Percentiles rank a stretch among this genome's conserved stretches.
These are phyloP conservation scores for Myxozyma vanderwaltii DNA, from an alignment of 805 yeast species.

Conservation along the genomic window DNA sequence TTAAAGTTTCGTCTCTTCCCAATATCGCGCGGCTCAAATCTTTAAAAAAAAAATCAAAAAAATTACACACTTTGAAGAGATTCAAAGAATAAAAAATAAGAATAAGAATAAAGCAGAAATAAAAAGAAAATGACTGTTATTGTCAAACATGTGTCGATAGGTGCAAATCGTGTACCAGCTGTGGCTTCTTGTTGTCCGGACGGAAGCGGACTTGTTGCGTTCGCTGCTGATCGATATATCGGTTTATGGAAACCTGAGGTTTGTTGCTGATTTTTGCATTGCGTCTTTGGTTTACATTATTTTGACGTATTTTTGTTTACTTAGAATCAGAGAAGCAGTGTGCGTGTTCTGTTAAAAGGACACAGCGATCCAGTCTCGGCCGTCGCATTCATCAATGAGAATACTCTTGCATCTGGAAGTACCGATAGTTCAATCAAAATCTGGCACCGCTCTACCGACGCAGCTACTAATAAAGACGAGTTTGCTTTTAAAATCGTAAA, in stretches of 20 bases:
- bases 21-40: background rate
- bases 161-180: conserved; percentile 46
- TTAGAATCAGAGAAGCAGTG: conserved; percentile 47
- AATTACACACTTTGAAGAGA: background rate
- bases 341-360: conserved; percentile 57
- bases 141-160: conserved; percentile 20
- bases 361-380: conserved; percentile 67
- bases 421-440: conserved; percentile 66
- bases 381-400: conserved; percentile 57
- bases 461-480: background rate
- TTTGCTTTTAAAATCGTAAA: conserved; percentile 22
- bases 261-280: background rate
- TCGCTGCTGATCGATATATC: conserved; percentile 66
- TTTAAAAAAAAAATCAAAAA: background rate
- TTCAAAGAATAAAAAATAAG: background rate
- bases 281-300: background rate
- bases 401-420: conserved; percentile 57
- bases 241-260: conserved; percentile 70
- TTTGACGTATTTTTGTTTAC: background rate
- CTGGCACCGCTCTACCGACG: conserved; percentile 49
- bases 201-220: conserved; percentile 59
- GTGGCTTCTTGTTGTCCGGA: conserved; percentile 57
- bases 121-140: conserved; percentile 12
- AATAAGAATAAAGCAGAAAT: background rate
- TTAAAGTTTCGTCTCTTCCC: too few relatives aligned